Evolutionary conservation across 2,329 filamentous ascomycete genomes (phyloP).

Genomic region (Pseudodiploospora longispora): DNA sequence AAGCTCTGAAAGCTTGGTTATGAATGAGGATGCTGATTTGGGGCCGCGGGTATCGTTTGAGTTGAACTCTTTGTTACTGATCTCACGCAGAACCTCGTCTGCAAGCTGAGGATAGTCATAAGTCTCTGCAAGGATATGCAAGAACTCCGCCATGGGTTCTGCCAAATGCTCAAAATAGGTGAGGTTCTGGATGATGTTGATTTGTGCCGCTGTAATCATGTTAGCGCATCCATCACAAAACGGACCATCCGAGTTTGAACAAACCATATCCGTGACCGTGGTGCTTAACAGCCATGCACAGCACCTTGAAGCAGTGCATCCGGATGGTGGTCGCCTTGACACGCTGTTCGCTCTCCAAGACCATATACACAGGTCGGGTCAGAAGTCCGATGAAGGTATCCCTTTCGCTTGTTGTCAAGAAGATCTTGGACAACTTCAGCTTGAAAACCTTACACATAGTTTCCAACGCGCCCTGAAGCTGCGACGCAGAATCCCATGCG

Average conservation of each 20-base stretch:
- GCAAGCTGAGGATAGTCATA: slow-evolving; percentile 95
- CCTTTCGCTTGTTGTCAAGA: slow-evolving; percentile 89
- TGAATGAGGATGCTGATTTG: slow-evolving; percentile 91
- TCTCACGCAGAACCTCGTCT: slow-evolving; percentile 85
- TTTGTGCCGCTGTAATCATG: slow-evolving; percentile 66
- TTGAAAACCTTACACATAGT: slow-evolving; percentile 95
- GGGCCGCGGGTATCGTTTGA: slow-evolving; percentile 91
- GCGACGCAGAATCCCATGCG: slow-evolving; percentile 79
- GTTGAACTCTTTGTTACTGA: slow-evolving; percentile 97
- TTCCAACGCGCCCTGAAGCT: slow-evolving; percentile 82
- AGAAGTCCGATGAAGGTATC: slow-evolving; percentile 92
- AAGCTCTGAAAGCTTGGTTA: slow-evolving; percentile 86
- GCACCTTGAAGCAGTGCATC: slow-evolving; percentile 95
- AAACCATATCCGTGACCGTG: slow-evolving; percentile 92
- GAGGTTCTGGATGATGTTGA: slow-evolving; percentile 92
- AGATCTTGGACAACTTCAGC: slow-evolving; percentile 85
- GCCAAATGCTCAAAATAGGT: slow-evolving; percentile 99
- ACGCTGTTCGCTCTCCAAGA: slow-evolving; percentile 88
- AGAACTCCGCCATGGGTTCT: slow-evolving; percentile 96
- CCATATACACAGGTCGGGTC: slow-evolving; percentile 85
- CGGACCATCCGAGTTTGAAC: slow-evolving; percentile 13
- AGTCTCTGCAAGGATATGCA: slow-evolving; percentile 91
- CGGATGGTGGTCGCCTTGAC: slow-evolving; percentile 82
- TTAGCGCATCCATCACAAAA: slow-evolving; percentile 18
- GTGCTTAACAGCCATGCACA: slow-evolving; percentile 95